Percentiles rank a stretch among this genome's conserved stretches.
These are phyloP conservation scores for Aspergillus wentii DNA, from an alignment of 495 filamentous ascomycete genomes.

Conservation along the genomic window DNA sequence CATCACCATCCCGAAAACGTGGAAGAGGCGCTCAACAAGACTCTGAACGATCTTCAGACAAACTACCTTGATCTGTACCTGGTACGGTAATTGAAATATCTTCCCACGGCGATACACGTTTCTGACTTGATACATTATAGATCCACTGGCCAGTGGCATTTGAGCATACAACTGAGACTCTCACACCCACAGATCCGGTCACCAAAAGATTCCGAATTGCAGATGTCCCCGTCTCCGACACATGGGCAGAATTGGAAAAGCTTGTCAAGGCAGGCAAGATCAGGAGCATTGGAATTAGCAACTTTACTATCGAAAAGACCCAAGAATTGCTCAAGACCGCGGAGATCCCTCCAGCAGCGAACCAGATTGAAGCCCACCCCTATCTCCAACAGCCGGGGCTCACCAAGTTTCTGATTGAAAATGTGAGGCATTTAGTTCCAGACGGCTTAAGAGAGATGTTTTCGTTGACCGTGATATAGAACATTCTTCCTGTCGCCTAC, in stretches of 20 bases:
- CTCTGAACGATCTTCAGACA: slow-evolving; percentile 35
- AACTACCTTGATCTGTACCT: slow-evolving; percentile 40
- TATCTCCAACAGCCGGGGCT: slow-evolving; percentile 70
- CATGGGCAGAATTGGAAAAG: slow-evolving; percentile 71
- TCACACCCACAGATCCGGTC: slow-evolving; percentile 26
- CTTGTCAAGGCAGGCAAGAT: slow-evolving; percentile 62
- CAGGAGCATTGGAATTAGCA: slow-evolving; percentile 76
- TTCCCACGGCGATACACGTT: background rate
- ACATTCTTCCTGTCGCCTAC: slow-evolving; percentile 49
- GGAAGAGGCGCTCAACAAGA: slow-evolving; percentile 36
- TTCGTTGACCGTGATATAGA: slow-evolving; percentile 13
- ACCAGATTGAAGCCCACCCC: slow-evolving; percentile 85
- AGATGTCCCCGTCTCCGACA: slow-evolving; percentile 31
- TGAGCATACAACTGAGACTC: slow-evolving; percentile 58
- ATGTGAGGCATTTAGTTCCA: slow-evolving; percentile 6
- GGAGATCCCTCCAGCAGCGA: slow-evolving; percentile 60
- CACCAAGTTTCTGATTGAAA: slow-evolving; percentile 31
- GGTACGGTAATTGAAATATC: slow-evolving; percentile 28
- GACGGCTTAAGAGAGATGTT: background rate
- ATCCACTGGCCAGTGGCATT: slow-evolving; percentile 45
- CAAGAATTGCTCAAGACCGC: slow-evolving; percentile 62
- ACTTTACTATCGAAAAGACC: slow-evolving; percentile 62
- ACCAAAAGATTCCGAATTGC: slow-evolving; percentile 31
- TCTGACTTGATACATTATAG: slow-evolving; percentile 11
- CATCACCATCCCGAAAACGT: slow-evolving; percentile 38